Evolutionary conservation across 2,329 filamentous ascomycete species (phyloP), one percentile per base, ranked within the genome.

Genomic region (Gyromitra esculenta): DNA sequence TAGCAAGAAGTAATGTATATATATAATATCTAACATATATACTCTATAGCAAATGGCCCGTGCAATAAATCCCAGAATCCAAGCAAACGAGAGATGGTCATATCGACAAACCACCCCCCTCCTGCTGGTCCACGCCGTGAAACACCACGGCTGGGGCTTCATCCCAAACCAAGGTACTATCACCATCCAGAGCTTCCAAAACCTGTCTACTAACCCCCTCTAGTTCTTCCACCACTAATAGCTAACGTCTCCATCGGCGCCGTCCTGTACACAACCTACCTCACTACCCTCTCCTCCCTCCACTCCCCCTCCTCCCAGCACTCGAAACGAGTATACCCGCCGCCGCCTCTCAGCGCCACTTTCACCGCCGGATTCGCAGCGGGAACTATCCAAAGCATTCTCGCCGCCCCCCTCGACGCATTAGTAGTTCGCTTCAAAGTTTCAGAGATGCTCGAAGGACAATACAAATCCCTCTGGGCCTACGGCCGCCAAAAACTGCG

Each of bases 191-290:
- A 13, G 4, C 21, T 18, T 43, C 37, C 31, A 50, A 45, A 21
- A n/a, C n/a, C 31, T 15, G 13, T 54, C 21, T 48, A 21, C 60
- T 73, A 39, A 67, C 41, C 18, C 35, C 25, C 1, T 13, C 18
- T 18, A 80, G 89, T 94, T n/a, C 84, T 94, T 21, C 91, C 92
- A 54, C 92, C 92, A 13, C 85, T 94, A 54, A 84, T 93, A 18
- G 92, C 91, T 43, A 94, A 94, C 80, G 88, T 92, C 0, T 89
- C 88, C 48, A 90, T 94, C 64, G 91, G 91, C 1, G 91, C 91
- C 0, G 88, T 94, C 1, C 84, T 94, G 15, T 94, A 94, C 83
- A 92, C 91, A 0, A 89, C 88, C 79, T 94, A 94, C 81, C 87
- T 94, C 18, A 90, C 92, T 77, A 89, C 90, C 50, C 86, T 94